Evolutionary conservation across 1,139 yeast species (phyloP).

Genomic region (Starmera stellimalicola): DNA sequence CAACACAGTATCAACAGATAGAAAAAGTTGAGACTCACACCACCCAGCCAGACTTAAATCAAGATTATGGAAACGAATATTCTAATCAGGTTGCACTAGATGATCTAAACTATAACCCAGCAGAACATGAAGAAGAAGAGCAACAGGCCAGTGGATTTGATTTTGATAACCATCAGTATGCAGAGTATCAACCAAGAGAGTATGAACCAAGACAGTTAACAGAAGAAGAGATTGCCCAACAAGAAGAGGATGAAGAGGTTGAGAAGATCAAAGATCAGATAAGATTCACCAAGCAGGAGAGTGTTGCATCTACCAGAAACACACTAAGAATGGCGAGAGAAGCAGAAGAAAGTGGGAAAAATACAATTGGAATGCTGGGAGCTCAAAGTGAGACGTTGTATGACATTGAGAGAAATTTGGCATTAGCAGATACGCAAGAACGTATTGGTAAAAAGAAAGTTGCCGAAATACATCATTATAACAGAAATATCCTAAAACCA

Average conservation of each 20-base stretch:
- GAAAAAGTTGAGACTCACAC: too few species aligned
- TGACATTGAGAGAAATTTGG: constrained; percentile 67
- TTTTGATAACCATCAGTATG: background rate
- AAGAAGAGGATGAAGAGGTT: constrained; percentile 78
- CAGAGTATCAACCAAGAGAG: constrained; percentile 5
- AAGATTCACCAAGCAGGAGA: constrained; percentile 78
- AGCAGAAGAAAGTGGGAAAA: constrained; percentile 85
- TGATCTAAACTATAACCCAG: background rate
- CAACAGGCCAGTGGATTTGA: background rate
- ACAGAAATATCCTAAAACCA: constrained; percentile 76
- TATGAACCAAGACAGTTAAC: constrained; percentile 15
- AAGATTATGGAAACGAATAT: background rate
- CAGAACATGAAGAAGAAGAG: background rate
- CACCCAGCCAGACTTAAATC: too few species aligned
- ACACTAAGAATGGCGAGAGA: constrained; percentile 83
- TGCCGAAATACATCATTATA: constrained; percentile 66
- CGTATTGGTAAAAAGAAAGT: constrained; percentile 80
- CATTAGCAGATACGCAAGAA: constrained; percentile 75
- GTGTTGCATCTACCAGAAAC: constrained; percentile 78
- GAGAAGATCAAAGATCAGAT: constrained; percentile 82
- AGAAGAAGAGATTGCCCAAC: constrained; percentile 39
- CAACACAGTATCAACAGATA: too few species aligned
- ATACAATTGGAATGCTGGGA: constrained; percentile 87
- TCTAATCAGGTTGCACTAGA: background rate
- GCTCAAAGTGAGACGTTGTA: constrained; percentile 82